Percentiles rank a stretch among this genome's conserved stretches.
Conservation (phyloP, 2,329 filamentous ascomycete genomes). For the Calonectria fujianensis region DNA sequence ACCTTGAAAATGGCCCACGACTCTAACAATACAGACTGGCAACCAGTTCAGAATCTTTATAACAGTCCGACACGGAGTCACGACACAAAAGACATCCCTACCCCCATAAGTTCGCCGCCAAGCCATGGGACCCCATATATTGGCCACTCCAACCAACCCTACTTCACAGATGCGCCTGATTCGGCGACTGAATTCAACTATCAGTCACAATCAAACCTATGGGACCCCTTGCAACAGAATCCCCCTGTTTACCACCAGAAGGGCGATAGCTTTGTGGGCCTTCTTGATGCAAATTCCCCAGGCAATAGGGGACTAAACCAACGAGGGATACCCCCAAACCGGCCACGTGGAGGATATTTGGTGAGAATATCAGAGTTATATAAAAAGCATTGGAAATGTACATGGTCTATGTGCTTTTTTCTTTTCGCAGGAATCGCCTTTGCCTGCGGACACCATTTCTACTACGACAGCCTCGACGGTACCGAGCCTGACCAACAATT, state of each 20-base stretch:
- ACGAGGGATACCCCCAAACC: neutral
- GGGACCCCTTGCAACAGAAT: constrained; percentile 12
- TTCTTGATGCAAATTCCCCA: neutral
- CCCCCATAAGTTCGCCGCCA: neutral
- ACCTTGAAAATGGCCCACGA: neutral
- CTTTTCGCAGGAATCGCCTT: constrained; percentile 49
- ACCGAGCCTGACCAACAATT: constrained; percentile 46
- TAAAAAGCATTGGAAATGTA: constrained; percentile 6
- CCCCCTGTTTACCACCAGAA: constrained; percentile 7
- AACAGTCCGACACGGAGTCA: neutral
- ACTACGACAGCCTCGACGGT: constrained; percentile 36
- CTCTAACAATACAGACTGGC: neutral
- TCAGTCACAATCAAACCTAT: neutral
- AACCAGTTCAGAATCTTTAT: neutral
- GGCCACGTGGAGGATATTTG: neutral
- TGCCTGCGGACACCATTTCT: constrained; percentile 49
- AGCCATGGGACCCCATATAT: constrained; percentile 2
- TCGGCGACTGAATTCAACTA: neutral
- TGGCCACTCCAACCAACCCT: neutral
- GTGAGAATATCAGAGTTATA: neutral
- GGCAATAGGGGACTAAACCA: neutral
- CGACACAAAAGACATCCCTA: neutral
- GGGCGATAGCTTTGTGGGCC: neutral
- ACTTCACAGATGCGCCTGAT: neutral
- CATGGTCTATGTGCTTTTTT: constrained; percentile 53